Conservation (phyloP, 2,329 filamentous ascomycete species). For the Penicillium sp. region DNA sequence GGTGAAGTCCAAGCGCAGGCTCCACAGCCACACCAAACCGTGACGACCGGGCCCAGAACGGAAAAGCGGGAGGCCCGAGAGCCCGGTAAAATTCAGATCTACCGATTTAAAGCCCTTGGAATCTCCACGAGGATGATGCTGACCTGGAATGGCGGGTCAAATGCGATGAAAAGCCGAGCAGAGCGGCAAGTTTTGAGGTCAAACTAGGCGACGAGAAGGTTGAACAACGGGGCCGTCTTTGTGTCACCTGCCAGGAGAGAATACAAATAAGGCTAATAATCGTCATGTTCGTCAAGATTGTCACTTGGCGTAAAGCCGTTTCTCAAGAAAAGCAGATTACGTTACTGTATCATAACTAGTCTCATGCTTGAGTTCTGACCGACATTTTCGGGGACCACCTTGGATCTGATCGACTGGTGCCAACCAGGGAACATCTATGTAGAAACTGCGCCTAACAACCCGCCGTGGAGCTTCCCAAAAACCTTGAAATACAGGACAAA, state of each 20-base stretch:
- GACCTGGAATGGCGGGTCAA: neutral
- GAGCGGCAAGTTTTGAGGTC: constrained; percentile 4
- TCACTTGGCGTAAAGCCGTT: neutral
- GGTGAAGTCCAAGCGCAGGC: constrained; percentile 19
- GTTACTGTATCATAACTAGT: constrained; percentile 4
- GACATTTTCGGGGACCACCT: constrained; percentile 3
- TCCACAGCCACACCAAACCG: constrained; percentile 16
- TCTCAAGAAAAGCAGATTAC: neutral
- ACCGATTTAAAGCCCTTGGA: constrained; percentile 18
- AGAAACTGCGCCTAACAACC: neutral
- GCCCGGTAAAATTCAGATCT: constrained; percentile 27
- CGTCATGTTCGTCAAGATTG: neutral
- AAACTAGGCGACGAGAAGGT: neutral
- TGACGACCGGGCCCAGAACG: constrained; percentile 9
- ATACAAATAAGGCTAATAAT: neutral
- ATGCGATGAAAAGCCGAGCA: neutral
- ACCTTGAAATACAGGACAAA: neutral
- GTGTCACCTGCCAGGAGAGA: neutral
- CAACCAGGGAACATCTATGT: constrained; percentile 4
- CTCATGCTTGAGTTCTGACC: constrained; percentile 5
- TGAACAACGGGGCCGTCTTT: neutral
- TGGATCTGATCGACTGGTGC: constrained; percentile 4
- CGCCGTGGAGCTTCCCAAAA: neutral
- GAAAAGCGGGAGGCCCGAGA: constrained; percentile 23
- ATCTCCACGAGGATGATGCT: constrained; percentile 15